Evolutionary conservation across 371 early-diverging fungal genomes (phyloP).

Genomic region (Vavraia culicis): DNA sequence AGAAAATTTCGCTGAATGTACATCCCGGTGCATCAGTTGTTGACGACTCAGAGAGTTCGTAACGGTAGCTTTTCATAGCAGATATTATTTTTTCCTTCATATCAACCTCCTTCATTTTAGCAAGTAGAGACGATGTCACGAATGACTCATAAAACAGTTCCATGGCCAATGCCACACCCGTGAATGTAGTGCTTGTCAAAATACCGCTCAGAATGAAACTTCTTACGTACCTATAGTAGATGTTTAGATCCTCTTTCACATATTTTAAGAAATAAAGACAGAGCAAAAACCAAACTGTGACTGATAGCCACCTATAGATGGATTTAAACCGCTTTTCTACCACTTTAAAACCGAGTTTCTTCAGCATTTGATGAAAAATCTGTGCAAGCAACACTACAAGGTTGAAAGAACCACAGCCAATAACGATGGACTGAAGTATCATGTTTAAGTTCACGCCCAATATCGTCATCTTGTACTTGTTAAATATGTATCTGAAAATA

Average conservation of each 20-base stretch:
- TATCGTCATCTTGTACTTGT: neutral
- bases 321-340: neutral
- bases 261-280: conserved; percentile 25
- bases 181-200: conserved; percentile 25
- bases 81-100: conserved; percentile 37
- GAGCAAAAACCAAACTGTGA: conserved; percentile 26
- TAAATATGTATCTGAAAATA: conserved; percentile 18
- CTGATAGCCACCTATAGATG: conserved; percentile 1
- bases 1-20: conserved; percentile 14
- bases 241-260: conserved; percentile 5
- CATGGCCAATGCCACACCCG: conserved; percentile 14
- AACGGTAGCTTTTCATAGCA: conserved; percentile 36
- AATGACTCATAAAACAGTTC: conserved; percentile 34
- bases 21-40: neutral
- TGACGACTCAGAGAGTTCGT: conserved; percentile 21
- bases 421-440: neutral
- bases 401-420: conserved; percentile 8
- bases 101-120: conserved; percentile 36
- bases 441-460: conserved; percentile 6
- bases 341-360: conserved; percentile 12
- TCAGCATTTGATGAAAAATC: conserved; percentile 4
- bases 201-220: conserved; percentile 24
- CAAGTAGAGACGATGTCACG: conserved; percentile 25
- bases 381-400: neutral
- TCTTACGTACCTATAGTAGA: conserved; percentile 1